Evolutionary conservation across 2,329 filamentous ascomycete species (phyloP).

Genomic region (Verticillium tricorpus): DNA sequence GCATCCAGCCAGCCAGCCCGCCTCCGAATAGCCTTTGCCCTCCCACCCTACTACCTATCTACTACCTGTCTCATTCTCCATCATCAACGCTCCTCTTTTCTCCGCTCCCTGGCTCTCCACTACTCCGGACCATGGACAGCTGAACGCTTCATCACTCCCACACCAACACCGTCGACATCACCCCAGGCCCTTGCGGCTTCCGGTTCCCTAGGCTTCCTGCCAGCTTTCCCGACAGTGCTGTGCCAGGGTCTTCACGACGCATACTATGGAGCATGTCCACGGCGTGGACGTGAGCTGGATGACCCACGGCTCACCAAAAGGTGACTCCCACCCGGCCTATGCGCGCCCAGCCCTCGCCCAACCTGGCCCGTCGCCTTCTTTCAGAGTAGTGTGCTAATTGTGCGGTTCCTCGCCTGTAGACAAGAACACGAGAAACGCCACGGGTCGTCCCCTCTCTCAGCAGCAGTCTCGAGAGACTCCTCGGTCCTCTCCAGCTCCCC

Average conservation of each 20-base stretch:
- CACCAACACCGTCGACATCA: background rate
- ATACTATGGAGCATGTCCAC: conserved; percentile 72
- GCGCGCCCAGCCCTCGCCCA: background rate
- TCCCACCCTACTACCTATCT: background rate
- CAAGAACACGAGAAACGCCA: conserved; percentile 4
- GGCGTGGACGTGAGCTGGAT: conserved; percentile 89
- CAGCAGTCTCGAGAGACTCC: conserved; percentile 13
- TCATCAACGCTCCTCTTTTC: background rate
- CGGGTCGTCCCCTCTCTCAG: conserved; percentile 13
- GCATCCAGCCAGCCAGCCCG: background rate
- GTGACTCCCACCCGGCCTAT: conserved; percentile 40
- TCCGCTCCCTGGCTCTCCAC: background rate
- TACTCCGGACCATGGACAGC: background rate
- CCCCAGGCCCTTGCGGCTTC: background rate
- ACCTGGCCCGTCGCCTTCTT: background rate
- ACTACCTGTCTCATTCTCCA: background rate
- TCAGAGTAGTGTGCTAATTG: background rate
- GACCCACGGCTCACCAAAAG: conserved; percentile 75
- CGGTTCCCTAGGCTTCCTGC: background rate
- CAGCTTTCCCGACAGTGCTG: background rate
- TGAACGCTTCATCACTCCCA: background rate
- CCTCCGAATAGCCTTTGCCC: background rate
- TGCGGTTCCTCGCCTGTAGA: conserved; percentile 3
- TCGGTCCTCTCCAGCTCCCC: background rate
- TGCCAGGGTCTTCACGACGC: conserved; percentile 4